These are phyloP conservation scores for Halophytophthora batemanensis DNA, from an alignment of 352 stramenopile species.

Conservation along the genomic window DNA sequence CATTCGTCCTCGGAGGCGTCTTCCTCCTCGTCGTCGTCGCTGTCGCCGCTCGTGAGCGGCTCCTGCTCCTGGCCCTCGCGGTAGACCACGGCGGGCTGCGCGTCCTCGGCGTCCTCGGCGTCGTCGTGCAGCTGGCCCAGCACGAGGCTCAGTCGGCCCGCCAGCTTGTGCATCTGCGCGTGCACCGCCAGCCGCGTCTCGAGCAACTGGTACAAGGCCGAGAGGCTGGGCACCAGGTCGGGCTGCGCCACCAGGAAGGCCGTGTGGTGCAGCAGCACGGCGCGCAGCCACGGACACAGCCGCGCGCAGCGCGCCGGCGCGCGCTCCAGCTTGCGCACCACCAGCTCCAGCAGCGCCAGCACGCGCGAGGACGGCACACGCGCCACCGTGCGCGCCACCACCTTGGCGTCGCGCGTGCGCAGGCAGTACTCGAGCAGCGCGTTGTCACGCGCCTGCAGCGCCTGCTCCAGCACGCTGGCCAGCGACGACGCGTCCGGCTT, in stretches of 20 bases:
- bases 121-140: conserved; percentile 84
- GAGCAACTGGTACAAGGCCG: conserved; percentile 80
- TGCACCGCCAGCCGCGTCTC: conserved; percentile 82
- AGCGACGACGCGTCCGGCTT: conserved; percentile 83
- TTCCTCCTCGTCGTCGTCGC: conserved; percentile 52
- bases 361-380: conserved; percentile 73
- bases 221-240: conserved; percentile 78
- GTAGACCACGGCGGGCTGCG: conserved; percentile 61
- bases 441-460: conserved; percentile 85
- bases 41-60: too few relatives aligned
- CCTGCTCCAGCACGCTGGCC: conserved; percentile 78
- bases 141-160: conserved; percentile 74
- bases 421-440: conserved; percentile 83
- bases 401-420: conserved; percentile 70
- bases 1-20: conserved; percentile 38
- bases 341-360: conserved; percentile 69
- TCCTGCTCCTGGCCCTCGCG: conserved; percentile 54
- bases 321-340: conserved; percentile 84
- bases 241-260: conserved; percentile 83
- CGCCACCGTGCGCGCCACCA: conserved; percentile 72
- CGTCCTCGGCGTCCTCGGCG: conserved; percentile 20
- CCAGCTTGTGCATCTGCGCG: conserved; percentile 80
- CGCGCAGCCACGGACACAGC: conserved; percentile 81
- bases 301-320: conserved; percentile 70
- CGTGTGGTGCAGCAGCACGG: conserved; percentile 81